Percentiles rank a stretch among this genome's conserved stretches.
phyloP scores from a whole-genome alignment of 768 basidiomycete genomes.

The Auriscalpium vulgare region DNA sequence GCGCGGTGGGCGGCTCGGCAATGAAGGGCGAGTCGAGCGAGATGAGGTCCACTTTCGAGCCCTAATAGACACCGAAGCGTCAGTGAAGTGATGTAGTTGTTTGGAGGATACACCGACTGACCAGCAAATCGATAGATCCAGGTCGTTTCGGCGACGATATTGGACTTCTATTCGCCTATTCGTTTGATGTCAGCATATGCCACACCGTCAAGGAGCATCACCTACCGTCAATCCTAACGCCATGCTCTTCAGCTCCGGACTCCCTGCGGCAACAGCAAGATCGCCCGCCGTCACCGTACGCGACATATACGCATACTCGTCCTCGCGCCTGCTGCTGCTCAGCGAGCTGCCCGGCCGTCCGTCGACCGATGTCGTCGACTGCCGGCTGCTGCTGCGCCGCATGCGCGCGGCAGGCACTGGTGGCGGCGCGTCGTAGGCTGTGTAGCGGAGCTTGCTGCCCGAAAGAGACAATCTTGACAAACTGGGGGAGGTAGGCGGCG shows the following conservation, averaged over 20 bases:
- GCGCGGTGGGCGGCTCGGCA: slow-evolving; percentile 29
- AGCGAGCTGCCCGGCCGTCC: background rate
- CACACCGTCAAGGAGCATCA: background rate
- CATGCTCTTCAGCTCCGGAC: slow-evolving; percentile 7
- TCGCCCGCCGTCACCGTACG: slow-evolving; percentile 16
- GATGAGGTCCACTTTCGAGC: slow-evolving; percentile 50
- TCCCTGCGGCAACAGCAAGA: slow-evolving; percentile 14
- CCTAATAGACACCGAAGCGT: slow-evolving; percentile 18
- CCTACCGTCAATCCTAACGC: slow-evolving; percentile 6
- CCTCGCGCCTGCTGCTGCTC: background rate
- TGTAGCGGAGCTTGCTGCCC: slow-evolving; percentile 54
- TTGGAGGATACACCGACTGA: background rate
- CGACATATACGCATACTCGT: background rate
- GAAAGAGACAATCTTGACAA: slow-evolving; percentile 18
- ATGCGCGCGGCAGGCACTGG: slow-evolving; percentile 33
- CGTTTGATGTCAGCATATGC: background rate
- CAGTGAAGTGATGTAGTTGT: background rate
- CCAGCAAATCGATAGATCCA: background rate
- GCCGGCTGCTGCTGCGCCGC: slow-evolving; percentile 26
- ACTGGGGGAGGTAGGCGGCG: slow-evolving; percentile 12
- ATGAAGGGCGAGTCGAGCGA: slow-evolving; percentile 67
- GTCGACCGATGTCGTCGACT: slow-evolving; percentile 22
- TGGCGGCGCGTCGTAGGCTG: slow-evolving; percentile 60
- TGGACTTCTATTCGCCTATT: background rate
- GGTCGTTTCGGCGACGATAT: slow-evolving; percentile 1